Conservation (phyloP, 2,329 filamentous ascomycete genomes). For the Delphinella strobiligena region DNA sequence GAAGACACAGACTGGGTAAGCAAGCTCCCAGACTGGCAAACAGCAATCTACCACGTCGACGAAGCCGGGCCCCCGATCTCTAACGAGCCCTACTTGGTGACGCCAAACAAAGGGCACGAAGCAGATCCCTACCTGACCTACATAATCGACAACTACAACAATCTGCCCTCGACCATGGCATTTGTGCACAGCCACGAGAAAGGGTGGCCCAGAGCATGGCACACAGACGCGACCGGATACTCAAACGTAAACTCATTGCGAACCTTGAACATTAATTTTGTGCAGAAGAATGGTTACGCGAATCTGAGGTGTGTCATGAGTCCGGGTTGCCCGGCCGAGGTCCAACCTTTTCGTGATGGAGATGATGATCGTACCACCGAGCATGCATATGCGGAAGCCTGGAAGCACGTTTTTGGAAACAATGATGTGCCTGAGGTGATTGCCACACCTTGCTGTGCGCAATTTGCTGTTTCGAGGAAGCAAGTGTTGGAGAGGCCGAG, state of each 20-base stretch:
- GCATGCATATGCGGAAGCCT: slow-evolving; percentile 25
- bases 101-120: slow-evolving; percentile 31
- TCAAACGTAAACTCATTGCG: slow-evolving; percentile 14
- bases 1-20: slow-evolving; percentile 46
- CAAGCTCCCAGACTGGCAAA: slow-evolving; percentile 38
- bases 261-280: slow-evolving; percentile 10
- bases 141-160: slow-evolving; percentile 33
- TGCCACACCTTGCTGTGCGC: slow-evolving; percentile 26
- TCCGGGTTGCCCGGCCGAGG: slow-evolving; percentile 14
- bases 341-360: slow-evolving; percentile 12
- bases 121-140: slow-evolving; percentile 36
- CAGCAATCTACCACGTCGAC: slow-evolving; percentile 32
- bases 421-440: slow-evolving; percentile 30
- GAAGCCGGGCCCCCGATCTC: slow-evolving; percentile 11
- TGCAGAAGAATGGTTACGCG: slow-evolving; percentile 14
- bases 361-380: slow-evolving; percentile 10
- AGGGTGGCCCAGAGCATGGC: slow-evolving; percentile 17
- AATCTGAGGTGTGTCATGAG: slow-evolving; percentile 15
- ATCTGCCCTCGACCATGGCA: slow-evolving; percentile 15
- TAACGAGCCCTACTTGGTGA: slow-evolving; percentile 11
- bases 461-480: slow-evolving; percentile 48
- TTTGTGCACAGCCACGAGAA: slow-evolving; percentile 18
- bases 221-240: slow-evolving; percentile 16
- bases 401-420: slow-evolving; percentile 34
- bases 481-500: slow-evolving; percentile 36